Evolutionary conservation across 306 rosid species (phyloP).

Genomic region (Begonia loranthoides): DNA sequence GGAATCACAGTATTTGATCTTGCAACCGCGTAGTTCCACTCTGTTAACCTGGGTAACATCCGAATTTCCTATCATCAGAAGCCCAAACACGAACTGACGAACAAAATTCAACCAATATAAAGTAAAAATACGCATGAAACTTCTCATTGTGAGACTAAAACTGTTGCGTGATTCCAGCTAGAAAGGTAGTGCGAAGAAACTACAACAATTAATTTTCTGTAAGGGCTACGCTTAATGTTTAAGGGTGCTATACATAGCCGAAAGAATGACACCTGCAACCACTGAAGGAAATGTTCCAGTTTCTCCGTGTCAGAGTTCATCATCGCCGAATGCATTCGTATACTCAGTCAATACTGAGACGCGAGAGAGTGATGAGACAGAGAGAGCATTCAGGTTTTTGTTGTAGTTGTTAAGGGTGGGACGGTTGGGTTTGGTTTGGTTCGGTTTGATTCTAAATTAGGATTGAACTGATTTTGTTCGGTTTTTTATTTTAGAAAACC

Average conservation of each 20-base stretch:
- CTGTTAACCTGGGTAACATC: constrained; percentile 47
- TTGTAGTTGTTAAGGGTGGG: too few relatives aligned
- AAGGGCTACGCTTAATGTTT: too few relatives aligned
- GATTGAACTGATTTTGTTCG: too few relatives aligned
- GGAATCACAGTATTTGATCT: constrained; percentile 59
- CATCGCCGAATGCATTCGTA: too few relatives aligned
- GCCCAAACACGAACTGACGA: neutral
- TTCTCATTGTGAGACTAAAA: neutral
- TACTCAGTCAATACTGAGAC: too few relatives aligned
- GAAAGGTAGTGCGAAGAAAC: neutral
- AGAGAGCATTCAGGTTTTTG: too few relatives aligned
- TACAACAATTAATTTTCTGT: neutral
- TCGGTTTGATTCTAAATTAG: too few relatives aligned
- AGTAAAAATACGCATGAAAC: neutral
- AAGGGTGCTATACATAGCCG: constrained; percentile 1
- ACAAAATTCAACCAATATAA: neutral
- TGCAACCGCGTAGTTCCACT: constrained; percentile 63
- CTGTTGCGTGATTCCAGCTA: neutral
- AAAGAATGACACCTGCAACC: constrained; percentile 66
- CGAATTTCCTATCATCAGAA: constrained; percentile 15
- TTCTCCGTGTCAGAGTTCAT: constrained; percentile 39
- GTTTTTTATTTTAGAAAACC: too few relatives aligned
- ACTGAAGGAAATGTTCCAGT: constrained; percentile 53
- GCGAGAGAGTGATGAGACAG: too few relatives aligned
- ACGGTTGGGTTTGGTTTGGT: too few relatives aligned